Base-by-base conservation (phyloP, 495 filamentous ascomycete genomes). In the Tuber melanosporum region DNA sequence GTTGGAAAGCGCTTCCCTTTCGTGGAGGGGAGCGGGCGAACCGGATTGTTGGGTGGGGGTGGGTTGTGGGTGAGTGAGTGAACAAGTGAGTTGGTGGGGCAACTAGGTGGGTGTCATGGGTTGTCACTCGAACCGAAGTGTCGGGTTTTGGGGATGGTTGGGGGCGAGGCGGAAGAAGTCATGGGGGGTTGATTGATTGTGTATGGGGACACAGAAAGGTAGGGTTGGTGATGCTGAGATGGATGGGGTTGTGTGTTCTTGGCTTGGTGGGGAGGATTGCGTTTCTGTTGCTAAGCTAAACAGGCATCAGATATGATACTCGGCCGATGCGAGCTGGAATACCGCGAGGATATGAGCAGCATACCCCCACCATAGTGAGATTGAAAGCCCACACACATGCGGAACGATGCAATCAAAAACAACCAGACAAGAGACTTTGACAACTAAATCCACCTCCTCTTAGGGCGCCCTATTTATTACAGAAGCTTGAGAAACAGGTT, bases 1-100 rank as follows among this genome's bases (percentile, higher is more conserved):
- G 52, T 62, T 62, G 52, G 52, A 62, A 32, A n/a, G 52, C n/a
- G n/a, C 10, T 14, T 57, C 12, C 26, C 26, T 26, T 62, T 62
- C 52, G n/a, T 62, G 52, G 52, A 62, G n/a, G n/a, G 52, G n/a
- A 32, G n/a, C 52, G 52, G 52, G 52, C n/a, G 52, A 62, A 62
- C 52, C 52, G 12, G n/a, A 32, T 62, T 62, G n/a, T 20, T 62
- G 52, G 52, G 52, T 62, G 47, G 47, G 47, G 47, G 47, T 52
- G 52, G n/a, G n/a, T 26, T 62, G 52, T 7, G 52, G n/a, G 22
- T 32, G 52, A 62, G 52, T 32, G 52, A 57, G 52, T 49, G 46
- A 20, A 19, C 12, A 8, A 26, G 12, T 62, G n/a, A 32, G 26
- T 32, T 32, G n/a, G 52, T 32, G 52, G n/a, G n/a, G 52, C 12